phyloP scores from a whole-genome alignment of 257 asterid species.

The Nicotiana paniculata region DNA sequence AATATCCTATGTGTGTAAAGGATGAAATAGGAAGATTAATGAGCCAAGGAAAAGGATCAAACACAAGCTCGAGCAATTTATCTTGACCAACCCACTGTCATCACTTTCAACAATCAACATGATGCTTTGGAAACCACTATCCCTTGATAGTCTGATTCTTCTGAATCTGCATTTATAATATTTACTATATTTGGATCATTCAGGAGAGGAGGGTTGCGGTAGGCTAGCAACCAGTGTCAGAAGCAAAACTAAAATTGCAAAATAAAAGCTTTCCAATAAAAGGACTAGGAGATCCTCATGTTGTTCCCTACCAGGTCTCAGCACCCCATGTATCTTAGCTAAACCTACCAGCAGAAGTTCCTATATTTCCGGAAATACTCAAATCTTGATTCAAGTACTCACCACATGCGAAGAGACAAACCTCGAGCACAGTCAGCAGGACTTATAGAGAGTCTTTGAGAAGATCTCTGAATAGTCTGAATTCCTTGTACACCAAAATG shows the following conservation, averaged over 20 bases:
- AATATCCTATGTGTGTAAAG: rapidly evolving
- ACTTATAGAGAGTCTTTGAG: no score
- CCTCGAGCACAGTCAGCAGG: neutral
- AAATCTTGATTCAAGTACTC: neutral
- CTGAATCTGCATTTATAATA: neutral
- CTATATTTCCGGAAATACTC: neutral
- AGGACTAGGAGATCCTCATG: neutral
- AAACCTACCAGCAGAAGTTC: neutral
- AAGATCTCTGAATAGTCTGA: neutral
- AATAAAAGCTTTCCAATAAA: neutral
- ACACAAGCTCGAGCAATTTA: neutral
- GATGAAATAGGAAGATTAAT: neutral
- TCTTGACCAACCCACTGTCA: neutral
- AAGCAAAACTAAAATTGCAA: neutral
- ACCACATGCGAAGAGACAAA: neutral
- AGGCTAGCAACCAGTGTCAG: no score
- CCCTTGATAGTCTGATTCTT: neutral
- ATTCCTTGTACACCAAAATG: neutral
- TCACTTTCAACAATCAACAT: neutral
- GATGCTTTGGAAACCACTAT: no score
- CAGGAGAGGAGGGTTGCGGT: no score
- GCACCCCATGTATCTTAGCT: neutral
- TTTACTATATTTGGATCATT: neutral
- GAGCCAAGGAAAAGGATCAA: neutral
- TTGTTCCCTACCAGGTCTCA: neutral